Evolutionary conservation across 805 yeast species (phyloP), one percentile per base, ranked within the genome.

Genomic region (Candida mattraensis): DNA sequence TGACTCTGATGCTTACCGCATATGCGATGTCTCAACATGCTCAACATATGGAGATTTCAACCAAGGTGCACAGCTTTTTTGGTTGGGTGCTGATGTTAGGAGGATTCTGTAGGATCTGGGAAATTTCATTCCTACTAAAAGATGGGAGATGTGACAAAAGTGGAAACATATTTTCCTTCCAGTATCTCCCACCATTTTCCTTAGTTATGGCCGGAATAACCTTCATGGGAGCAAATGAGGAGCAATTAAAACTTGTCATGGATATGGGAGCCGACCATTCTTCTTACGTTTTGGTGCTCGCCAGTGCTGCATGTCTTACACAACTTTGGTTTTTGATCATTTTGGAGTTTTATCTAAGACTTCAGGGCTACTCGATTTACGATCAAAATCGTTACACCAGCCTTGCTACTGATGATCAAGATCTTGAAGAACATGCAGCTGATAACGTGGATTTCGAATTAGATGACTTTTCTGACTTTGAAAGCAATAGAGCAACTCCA

Each of bases 211-310:
- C 91, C 1, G 98, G 98, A 1, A 59, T 83, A 6, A 54, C 86
- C 44, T 91, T 91, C 58, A 89, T 89, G 96, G 78, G 86, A 18
- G 98, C 98, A 15, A 89, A 74, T 44, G 96, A 89, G 56, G 95
- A 91, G 58, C 96, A 89, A 56, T 66, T 91, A 50, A 61, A 62
- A 7, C 64, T 87, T 40, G 87, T 89, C 2, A 63, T 78, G 35
- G 79, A 78, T 47, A 68, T 85, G 47, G 86, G 87, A 1, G 83
- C 95, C 4, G 96, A 86, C 60, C 93, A 85, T 50, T 78, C 91
- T 31, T 78, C 95, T 0, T 91, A 91, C 59, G 74, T 85, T 23
- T 65, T 91, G 62, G 74, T 82, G 5, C 68, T 83, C 4, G 61
- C 79, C 9, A 76, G 89, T 5, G 85, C 85, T 0, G 89, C 94